Conservation (phyloP, 75 land plant species). For the Sequoia sempervirens region DNA sequence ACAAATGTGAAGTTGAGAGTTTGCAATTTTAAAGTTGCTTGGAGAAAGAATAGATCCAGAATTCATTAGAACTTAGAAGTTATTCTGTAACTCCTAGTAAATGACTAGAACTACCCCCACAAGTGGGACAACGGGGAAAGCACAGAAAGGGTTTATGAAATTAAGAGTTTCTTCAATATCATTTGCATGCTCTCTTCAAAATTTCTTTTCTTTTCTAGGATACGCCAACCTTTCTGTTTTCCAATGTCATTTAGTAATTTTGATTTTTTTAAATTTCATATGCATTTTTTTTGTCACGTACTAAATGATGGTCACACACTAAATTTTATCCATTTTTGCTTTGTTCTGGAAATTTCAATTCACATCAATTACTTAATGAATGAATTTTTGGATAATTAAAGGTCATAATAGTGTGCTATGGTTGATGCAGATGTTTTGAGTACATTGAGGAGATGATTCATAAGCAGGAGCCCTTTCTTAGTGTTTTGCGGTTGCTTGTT, state of each 20-base stretch:
- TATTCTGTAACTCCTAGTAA: neutral
- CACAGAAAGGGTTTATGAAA: neutral
- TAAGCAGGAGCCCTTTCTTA: constrained; percentile 84
- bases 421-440: constrained; percentile 82
- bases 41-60: neutral
- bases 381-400: neutral
- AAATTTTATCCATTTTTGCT: neutral
- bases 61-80: neutral
- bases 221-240: neutral
- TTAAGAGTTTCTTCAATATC: neutral
- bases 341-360: neutral
- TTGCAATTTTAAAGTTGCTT: neutral
- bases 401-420: constrained; percentile 3
- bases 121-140: neutral
- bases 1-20: neutral
- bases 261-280: neutral
- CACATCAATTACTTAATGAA: neutral
- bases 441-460: constrained; percentile 96
- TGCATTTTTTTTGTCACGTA: neutral
- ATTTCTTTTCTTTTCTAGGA: neutral
- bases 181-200: neutral
- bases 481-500: constrained; percentile 82
- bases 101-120: neutral
- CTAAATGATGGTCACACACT: neutral
- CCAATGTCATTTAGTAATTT: neutral